Evolutionary conservation across 352 stramenopile species (phyloP).

Genomic region (Globisporangium solare): DNA sequence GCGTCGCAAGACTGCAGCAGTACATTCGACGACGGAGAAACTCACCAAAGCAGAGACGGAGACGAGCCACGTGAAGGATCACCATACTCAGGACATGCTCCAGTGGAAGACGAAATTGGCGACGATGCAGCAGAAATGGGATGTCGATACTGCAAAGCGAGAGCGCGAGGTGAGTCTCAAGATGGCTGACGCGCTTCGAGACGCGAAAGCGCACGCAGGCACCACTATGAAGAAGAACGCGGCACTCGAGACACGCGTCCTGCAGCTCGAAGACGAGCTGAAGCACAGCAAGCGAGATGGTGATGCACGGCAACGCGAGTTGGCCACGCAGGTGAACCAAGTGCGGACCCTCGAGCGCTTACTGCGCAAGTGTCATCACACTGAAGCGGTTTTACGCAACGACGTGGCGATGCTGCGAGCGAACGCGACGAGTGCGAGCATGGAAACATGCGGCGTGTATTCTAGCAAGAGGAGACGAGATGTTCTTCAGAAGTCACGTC

Average conservation of each 20-base stretch:
- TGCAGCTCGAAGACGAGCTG: slow-evolving; percentile 1
- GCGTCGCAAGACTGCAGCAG: slow-evolving; percentile 17
- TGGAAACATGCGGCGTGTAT: neutral
- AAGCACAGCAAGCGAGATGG: neutral
- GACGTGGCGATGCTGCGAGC: neutral
- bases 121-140: slow-evolving; percentile 23
- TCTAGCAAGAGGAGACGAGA: neutral
- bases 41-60: slow-evolving; percentile 26
- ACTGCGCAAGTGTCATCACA: neutral
- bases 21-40: slow-evolving; percentile 33
- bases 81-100: slow-evolving; percentile 23
- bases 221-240: neutral
- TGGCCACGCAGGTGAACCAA: neutral
- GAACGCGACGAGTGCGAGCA: neutral
- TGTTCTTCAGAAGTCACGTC: neutral
- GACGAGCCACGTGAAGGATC: slow-evolving; percentile 18
- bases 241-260: neutral
- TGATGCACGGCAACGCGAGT: neutral
- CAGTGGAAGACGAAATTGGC: slow-evolving; percentile 26
- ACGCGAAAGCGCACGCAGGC: slow-evolving; percentile 2
- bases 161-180: neutral
- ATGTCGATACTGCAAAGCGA: slow-evolving; percentile 21
- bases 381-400: neutral
- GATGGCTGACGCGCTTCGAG: slow-evolving; percentile 20
- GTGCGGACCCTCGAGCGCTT: neutral